Conservation (phyloP, 2,329 filamentous ascomycete genomes). For the Mariannaea sp. region DNA sequence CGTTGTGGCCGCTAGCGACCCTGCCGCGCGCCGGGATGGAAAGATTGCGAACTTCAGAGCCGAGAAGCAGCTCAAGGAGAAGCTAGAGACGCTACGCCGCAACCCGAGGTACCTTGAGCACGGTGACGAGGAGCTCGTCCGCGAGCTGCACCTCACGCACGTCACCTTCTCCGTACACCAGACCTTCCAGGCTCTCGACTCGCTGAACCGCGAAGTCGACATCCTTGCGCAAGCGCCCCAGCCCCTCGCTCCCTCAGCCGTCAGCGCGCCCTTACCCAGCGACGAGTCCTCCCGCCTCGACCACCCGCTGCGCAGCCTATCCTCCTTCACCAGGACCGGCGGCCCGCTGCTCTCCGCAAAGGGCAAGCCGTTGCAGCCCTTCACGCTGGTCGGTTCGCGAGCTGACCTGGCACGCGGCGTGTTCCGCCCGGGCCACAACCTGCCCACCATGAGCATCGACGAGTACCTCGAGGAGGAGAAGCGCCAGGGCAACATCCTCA, state of each 20-base stretch:
- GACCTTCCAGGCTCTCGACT: constrained; percentile 85
- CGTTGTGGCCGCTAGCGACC: constrained; percentile 65
- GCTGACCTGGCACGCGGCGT: constrained; percentile 79
- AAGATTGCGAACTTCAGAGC: constrained; percentile 86
- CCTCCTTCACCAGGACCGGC: constrained; percentile 59
- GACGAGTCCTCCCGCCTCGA: constrained; percentile 75
- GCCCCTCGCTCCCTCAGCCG: constrained; percentile 52
- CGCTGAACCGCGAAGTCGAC: constrained; percentile 80
- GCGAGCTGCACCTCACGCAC: constrained; percentile 78
- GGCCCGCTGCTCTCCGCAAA: constrained; percentile 77
- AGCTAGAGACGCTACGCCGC: constrained; percentile 65
- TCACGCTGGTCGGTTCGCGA: constrained; percentile 80
- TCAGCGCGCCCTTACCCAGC: constrained; percentile 50
- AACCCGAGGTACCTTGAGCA: constrained; percentile 59
- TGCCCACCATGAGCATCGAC: constrained; percentile 97
- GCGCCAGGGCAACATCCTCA: constrained; percentile 82
- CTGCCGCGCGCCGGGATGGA: constrained; percentile 72
- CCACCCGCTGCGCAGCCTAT: constrained; percentile 57
- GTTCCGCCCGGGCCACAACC: constrained; percentile 87
- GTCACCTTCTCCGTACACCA: constrained; percentile 75
- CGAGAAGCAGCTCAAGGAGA: constrained; percentile 83
- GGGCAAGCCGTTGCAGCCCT: constrained; percentile 88
- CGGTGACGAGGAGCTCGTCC: constrained; percentile 82
- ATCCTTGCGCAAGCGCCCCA: constrained; percentile 77
- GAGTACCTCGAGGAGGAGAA: constrained; percentile 95